Conservation (phyloP, 108 stramenopile species). For the Cyclostephanos invisitatus region DNA sequence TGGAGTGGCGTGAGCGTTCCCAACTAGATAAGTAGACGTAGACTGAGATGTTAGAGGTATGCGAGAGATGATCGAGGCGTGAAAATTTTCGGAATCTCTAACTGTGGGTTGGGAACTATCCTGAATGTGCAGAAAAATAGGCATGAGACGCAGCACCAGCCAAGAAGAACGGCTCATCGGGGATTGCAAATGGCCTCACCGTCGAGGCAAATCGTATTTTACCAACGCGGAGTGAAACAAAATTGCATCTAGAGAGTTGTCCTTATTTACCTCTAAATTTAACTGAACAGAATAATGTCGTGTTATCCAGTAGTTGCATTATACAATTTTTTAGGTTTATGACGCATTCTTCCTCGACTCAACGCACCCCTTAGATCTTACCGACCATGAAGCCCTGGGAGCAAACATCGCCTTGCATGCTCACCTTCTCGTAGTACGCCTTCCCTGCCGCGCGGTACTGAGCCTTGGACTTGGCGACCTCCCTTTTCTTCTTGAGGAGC, state of each 20-base stretch:
- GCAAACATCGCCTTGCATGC: constrained; percentile 85
- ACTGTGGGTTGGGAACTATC: neutral
- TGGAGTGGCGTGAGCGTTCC: constrained; percentile 44
- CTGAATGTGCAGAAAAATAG: neutral
- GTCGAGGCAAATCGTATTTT: too few species aligned
- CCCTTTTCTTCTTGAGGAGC: constrained; percentile 62
- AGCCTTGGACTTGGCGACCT: constrained; percentile 64
- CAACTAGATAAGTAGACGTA: too few species aligned
- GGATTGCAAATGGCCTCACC: too few species aligned
- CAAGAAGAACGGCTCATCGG: too few species aligned
- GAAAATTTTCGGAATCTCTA: neutral
- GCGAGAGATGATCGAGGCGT: neutral
- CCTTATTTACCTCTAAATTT: neutral
- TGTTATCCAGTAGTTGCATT: too few species aligned
- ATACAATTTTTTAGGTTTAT: too few species aligned
- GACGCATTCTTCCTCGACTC: neutral
- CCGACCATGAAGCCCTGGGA: constrained; percentile 74
- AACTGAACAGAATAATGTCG: too few species aligned
- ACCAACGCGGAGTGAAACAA: neutral
- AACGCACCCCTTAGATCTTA: constrained; percentile 26
- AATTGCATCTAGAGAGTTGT: neutral
- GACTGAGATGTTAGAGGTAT: neutral
- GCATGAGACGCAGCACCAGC: neutral
- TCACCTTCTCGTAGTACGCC: constrained; percentile 74
- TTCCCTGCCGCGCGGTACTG: constrained; percentile 74